Conservation (phyloP, 805 yeast species). For the Blastobotrys mokoenaii region DNA sequence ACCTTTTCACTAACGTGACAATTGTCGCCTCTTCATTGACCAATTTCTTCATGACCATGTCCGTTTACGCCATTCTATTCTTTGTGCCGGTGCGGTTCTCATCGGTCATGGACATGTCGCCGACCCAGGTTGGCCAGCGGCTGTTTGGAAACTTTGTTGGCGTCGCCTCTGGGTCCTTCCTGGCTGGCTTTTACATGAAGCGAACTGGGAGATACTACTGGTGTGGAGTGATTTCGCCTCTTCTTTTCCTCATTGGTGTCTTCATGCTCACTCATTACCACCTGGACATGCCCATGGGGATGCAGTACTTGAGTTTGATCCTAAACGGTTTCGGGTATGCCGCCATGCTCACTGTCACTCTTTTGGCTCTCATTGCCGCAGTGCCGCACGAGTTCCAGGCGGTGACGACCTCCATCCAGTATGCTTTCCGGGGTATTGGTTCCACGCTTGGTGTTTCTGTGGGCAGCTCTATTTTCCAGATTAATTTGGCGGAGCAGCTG, state of each 20-base stretch:
- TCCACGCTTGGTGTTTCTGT: constrained; percentile 75
- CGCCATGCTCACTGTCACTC: constrained; percentile 56
- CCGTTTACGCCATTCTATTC: constrained; percentile 52
- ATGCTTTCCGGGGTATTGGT: constrained; percentile 80
- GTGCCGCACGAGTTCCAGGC: constrained; percentile 68
- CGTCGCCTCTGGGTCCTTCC: constrained; percentile 57
- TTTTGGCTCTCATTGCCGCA: constrained; percentile 68
- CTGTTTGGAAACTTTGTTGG: constrained; percentile 50
- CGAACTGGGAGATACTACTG: constrained; percentile 55
- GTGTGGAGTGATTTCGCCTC: constrained; percentile 36
- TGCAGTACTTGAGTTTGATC: constrained; percentile 38
- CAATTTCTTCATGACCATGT: constrained; percentile 66
- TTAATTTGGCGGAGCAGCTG: constrained; percentile 31
- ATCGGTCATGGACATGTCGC: constrained; percentile 42
- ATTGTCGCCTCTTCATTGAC: constrained; percentile 57
- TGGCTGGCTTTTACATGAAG: constrained; percentile 59
- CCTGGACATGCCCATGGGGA: constrained; percentile 17
- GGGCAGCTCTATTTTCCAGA: constrained; percentile 59
- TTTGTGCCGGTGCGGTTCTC: constrained; percentile 64
- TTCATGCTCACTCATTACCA: constrained; percentile 26
- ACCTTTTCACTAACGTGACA: constrained; percentile 49
- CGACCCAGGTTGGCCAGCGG: constrained; percentile 52
- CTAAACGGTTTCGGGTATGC: constrained; percentile 63
- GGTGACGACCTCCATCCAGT: constrained; percentile 80
- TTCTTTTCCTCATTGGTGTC: constrained; percentile 42